These are phyloP conservation scores for Penicillium diatomitis DNA, from an alignment of 495 filamentous ascomycete genomes.

Conservation along the genomic window DNA sequence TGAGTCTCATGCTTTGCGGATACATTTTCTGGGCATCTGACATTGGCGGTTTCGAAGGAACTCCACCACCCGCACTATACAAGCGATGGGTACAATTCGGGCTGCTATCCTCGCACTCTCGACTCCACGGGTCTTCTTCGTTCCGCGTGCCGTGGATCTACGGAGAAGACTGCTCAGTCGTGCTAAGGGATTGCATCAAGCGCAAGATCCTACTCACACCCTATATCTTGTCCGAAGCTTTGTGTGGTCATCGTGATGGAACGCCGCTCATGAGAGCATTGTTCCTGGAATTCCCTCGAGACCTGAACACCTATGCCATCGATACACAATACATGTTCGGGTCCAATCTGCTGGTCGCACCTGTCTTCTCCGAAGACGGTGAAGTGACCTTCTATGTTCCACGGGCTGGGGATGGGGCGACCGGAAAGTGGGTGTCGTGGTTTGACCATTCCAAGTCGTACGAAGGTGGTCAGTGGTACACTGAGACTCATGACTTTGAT, in stretches of 20 bases:
- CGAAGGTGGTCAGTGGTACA: constrained; percentile 33
- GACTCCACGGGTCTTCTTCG: constrained; percentile 55
- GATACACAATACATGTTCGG: constrained; percentile 63
- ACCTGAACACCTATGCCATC: constrained; percentile 52
- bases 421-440: constrained; percentile 45
- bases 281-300: constrained; percentile 57
- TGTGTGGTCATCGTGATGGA: constrained; percentile 33
- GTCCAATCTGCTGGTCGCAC: constrained; percentile 47
- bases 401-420: constrained; percentile 16
- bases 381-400: constrained; percentile 57
- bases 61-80: constrained; percentile 57
- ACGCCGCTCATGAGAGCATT: constrained; percentile 50
- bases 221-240: constrained; percentile 49
- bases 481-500: constrained; percentile 35
- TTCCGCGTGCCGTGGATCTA: constrained; percentile 68
- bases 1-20: constrained; percentile 55
- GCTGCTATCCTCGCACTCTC: constrained; percentile 56
- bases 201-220: constrained; percentile 56
- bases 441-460: constrained; percentile 35
- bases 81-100: constrained; percentile 72
- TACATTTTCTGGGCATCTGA: constrained; percentile 64
- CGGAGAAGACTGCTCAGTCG: constrained; percentile 51
- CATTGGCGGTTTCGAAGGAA: constrained; percentile 67
- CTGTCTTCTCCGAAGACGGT: constrained; percentile 50
- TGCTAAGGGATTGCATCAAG: constrained; percentile 48